Percentiles rank a stretch among this genome's conserved stretches.
Evolutionary conservation across 305 asterid species (phyloP).

Genomic region (Plantago rigida): DNA sequence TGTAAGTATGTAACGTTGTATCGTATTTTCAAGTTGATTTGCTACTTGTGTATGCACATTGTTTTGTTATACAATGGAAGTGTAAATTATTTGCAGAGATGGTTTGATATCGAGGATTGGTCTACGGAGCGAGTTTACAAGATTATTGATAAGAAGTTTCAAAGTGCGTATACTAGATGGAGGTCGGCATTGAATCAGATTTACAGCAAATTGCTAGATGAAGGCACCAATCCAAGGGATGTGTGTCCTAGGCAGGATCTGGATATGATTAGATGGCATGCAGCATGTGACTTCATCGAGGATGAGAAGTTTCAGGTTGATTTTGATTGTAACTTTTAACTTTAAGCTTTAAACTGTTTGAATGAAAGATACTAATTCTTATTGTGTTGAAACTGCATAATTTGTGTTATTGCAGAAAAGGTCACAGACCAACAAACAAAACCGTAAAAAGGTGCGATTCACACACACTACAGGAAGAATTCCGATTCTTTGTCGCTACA

Average conservation of each 20-base stretch:
- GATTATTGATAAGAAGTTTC: slow-evolving; percentile 3
- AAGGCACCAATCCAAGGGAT: slow-evolving; percentile 8
- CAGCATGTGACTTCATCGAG: slow-evolving; percentile 17
- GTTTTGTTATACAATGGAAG: background rate
- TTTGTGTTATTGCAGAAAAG: slow-evolving; percentile 8
- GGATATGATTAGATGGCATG: slow-evolving; percentile 2
- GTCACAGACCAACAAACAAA: background rate
- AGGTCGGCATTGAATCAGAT: background rate
- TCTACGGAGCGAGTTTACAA: background rate
- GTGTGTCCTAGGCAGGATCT: slow-evolving; percentile 5
- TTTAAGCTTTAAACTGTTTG: background rate
- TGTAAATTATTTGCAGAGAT: slow-evolving; percentile 5
- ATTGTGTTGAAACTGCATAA: background rate
- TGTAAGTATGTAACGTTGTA: background rate
- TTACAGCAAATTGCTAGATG: background rate
- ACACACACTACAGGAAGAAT: slow-evolving; percentile 10
- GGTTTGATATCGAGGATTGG: slow-evolving; percentile 16
- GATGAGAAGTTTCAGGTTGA: slow-evolving; percentile 12
- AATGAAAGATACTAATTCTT: background rate
- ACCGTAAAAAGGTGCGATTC: background rate
- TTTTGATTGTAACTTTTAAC: background rate
- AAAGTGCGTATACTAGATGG: slow-evolving; percentile 11
- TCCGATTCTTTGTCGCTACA: slow-evolving; percentile 7
- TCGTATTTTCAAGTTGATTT: background rate
- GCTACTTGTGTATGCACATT: background rate